Evolutionary conservation across 2,329 filamentous ascomycete species (phyloP).

Genomic region (Apiospora aurea): DNA sequence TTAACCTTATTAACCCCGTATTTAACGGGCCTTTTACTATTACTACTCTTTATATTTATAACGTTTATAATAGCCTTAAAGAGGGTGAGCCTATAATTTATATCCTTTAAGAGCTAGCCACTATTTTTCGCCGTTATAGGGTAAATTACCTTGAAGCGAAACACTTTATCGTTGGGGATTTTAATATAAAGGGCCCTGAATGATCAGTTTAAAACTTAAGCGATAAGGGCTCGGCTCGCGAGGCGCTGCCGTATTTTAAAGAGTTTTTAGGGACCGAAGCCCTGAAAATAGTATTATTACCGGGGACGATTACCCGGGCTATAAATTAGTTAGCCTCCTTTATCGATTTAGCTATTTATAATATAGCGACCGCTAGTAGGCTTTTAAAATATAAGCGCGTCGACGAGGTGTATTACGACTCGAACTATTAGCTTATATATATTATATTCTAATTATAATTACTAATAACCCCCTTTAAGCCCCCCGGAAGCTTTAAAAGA

Average conservation of each 20-base stretch:
- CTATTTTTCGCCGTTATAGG: neutral
- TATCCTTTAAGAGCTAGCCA: neutral
- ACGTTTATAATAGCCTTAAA: neutral
- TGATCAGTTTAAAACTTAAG: neutral
- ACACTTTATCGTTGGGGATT: neutral
- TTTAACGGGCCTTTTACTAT: neutral
- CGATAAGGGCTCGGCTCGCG: rapidly evolving
- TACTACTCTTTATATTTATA: conserved; percentile 6
- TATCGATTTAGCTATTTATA: neutral
- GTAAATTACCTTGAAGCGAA: neutral
- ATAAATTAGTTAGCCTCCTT: rapidly evolving
- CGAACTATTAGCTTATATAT: neutral
- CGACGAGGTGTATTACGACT: neutral
- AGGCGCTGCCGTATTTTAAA: neutral
- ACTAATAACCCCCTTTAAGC: neutral
- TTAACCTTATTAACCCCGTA: neutral
- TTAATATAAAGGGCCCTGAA: neutral
- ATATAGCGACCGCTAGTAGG: neutral
- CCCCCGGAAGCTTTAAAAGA: neutral
- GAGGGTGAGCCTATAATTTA: neutral
- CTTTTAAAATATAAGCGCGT: neutral
- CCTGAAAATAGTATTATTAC: neutral
- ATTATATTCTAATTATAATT: neutral
- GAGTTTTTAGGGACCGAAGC: neutral
- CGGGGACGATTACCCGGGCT: neutral